phyloP scores from a whole-genome alignment of 495 filamentous ascomycete species.

The Hypoxylon trugodes region DNA sequence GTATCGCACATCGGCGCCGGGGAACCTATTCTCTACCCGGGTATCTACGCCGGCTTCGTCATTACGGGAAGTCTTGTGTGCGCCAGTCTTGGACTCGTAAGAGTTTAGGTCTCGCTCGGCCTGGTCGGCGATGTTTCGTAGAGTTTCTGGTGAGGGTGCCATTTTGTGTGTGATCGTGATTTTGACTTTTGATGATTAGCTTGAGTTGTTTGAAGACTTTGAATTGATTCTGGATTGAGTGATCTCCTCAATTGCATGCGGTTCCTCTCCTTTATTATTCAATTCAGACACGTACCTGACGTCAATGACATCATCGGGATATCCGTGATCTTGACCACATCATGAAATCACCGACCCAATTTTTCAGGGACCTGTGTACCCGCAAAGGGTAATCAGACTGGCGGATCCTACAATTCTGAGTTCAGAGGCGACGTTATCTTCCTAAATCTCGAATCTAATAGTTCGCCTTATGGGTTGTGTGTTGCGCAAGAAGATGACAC shows the following conservation, averaged over 20 bases:
- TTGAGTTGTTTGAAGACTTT: background rate
- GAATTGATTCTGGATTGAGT: background rate
- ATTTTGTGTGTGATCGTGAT: slow-evolving; percentile 30
- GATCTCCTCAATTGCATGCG: background rate
- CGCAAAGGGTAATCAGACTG: slow-evolving; percentile 1
- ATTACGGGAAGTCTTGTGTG: slow-evolving; percentile 23
- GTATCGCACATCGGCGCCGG: slow-evolving; percentile 42
- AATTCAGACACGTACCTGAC: slow-evolving; percentile 15
- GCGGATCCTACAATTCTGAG: background rate
- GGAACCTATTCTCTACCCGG: slow-evolving; percentile 45
- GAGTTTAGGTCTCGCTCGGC: slow-evolving; percentile 60
- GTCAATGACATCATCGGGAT: slow-evolving; percentile 25
- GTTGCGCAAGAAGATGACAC: background rate
- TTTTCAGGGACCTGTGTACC: slow-evolving; percentile 20
- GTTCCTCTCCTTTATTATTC: slow-evolving; percentile 21
- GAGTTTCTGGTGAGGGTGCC: slow-evolving; percentile 27
- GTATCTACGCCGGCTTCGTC: slow-evolving; percentile 48
- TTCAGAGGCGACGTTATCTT: background rate
- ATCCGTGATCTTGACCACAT: slow-evolving; percentile 31
- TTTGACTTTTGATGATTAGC: background rate
- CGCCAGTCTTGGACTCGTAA: slow-evolving; percentile 54
- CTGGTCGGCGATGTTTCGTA: slow-evolving; percentile 49
- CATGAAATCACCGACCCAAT: slow-evolving; percentile 43
- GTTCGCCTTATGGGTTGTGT: background rate
- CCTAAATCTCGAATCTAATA: background rate